Evolutionary conservation across 495 filamentous ascomycete species (phyloP), one percentile per base, ranked within the genome.

Genomic region (Saxophila tyrrhenica): DNA sequence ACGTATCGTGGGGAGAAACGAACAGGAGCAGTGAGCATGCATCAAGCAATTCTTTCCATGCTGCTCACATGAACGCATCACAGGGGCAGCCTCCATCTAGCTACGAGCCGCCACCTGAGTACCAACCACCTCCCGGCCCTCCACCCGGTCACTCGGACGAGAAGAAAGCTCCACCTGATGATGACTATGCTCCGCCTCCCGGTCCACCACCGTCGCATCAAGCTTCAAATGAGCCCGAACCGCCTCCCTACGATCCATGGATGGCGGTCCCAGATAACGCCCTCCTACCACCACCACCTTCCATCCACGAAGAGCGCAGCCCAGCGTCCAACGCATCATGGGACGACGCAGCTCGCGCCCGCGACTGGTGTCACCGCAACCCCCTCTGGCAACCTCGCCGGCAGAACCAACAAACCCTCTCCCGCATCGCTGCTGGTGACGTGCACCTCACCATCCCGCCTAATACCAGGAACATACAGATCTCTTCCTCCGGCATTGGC

Each of bases 251-350:
- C 61, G 86, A 94, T 64, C 85, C 89, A 72, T 94, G 88, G 89
- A 74, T 79, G 23, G 75, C 80, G 3, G 80, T 94, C 11, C 86
- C 86, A 2, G 89, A 95, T 66, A 92, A 78, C 23, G 70, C 87
- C 0, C 75, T 82, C 35, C 82, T 95, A 48, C 89, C 89, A 0
- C 91, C 91, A 1, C 88, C 91, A 0, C 89, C 91, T 1, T 70
- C 75, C 43, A 69, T 89, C 55, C 78, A 81, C 38, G 79, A 82
- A 61, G 77, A 84, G 44, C 64, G 59, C 39, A 91, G 86, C 17
- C 78, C 78, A 2, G 76, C 83, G 1, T 83, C 81, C 57, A 95
- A 95, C 71, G 84, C 90, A 3, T 79, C 79, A 15, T 70, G 69
- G 32, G 71, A 72, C 25, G 81, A 89, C 56, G 83, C 85, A 59